Evolutionary conservation across 768 basidiomycete genomes (phyloP).

Genomic region (Lactarius deliciosus): DNA sequence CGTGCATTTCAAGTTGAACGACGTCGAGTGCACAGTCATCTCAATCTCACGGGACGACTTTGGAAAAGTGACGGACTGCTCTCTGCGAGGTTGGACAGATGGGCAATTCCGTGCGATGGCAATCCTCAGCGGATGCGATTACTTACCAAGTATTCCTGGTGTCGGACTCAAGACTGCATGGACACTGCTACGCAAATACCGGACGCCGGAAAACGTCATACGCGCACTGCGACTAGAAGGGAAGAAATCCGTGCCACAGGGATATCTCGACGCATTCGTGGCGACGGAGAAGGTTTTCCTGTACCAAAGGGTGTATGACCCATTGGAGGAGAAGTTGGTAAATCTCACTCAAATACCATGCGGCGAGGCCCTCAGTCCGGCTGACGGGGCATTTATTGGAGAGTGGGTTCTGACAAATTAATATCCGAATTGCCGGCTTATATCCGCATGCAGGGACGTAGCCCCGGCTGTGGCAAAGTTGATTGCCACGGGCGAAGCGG

Average conservation of each 20-base stretch:
- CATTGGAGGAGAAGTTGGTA: conserved; percentile 59
- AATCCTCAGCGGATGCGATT: conserved; percentile 91
- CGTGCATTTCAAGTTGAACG: conserved; percentile 93
- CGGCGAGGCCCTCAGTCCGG: conserved; percentile 53
- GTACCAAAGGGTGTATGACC: conserved; percentile 91
- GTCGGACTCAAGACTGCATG: conserved; percentile 94
- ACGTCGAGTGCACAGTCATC: conserved; percentile 58
- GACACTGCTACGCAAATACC: conserved; percentile 75
- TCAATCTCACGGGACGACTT: conserved; percentile 70
- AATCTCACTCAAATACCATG: conserved; percentile 63
- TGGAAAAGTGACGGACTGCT: conserved; percentile 62
- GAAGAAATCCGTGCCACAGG: conserved; percentile 73
- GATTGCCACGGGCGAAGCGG: conserved; percentile 65
- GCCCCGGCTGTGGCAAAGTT: conserved; percentile 61
- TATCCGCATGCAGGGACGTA: conserved; percentile 51
- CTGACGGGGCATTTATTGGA: conserved; percentile 71
- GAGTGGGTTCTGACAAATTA: conserved; percentile 43
- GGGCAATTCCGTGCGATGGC: conserved; percentile 90
- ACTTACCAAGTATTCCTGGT: conserved; percentile 86
- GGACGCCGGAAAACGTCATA: conserved; percentile 81
- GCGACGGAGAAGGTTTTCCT: conserved; percentile 90
- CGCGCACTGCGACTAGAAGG: conserved; percentile 77
- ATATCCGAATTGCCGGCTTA: conserved; percentile 8
- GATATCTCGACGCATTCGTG: conserved; percentile 72
- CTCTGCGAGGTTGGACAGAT: conserved; percentile 87